Evolutionary conservation across 164 flowering plant genomes (phyloP).

Genomic region (Chimonanthus praecox): DNA sequence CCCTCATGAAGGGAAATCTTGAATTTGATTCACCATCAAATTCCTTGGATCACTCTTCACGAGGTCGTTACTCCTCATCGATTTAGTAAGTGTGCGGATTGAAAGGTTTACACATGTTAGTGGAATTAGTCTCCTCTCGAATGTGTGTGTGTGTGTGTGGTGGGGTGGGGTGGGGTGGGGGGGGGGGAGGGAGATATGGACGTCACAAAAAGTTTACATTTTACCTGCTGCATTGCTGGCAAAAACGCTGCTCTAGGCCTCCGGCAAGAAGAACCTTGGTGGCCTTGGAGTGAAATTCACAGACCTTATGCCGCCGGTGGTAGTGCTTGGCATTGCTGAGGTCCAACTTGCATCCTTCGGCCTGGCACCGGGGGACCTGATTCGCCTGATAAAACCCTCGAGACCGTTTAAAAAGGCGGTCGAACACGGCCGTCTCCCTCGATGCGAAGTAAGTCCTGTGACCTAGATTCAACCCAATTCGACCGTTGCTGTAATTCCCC

Average conservation of each 20-base stretch:
- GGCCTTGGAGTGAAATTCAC: conserved; percentile 31
- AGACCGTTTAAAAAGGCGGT: conserved; percentile 21
- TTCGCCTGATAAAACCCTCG: conserved; percentile 20
- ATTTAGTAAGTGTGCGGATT: too few species aligned
- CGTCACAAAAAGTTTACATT: background rate
- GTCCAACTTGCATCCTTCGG: conserved; percentile 28
- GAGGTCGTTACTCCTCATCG: too few species aligned
- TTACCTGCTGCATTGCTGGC: conserved; percentile 34
- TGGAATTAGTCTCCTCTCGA: too few species aligned
- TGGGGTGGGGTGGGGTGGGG: too few species aligned
- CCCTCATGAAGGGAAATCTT: too few species aligned
- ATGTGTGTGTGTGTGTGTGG: too few species aligned
- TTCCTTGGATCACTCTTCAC: too few species aligned
- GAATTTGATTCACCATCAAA: too few species aligned
- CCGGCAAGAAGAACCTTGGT: conserved; percentile 19
- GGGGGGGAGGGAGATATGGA: too few species aligned
- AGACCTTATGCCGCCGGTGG: conserved; percentile 26
- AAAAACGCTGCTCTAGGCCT: conserved; percentile 27
- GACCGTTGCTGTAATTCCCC: conserved; percentile 1
- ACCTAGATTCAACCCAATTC: conserved; percentile 27
- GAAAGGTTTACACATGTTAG: too few species aligned
- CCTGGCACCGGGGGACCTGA: conserved; percentile 28
- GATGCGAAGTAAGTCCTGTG: conserved; percentile 30
- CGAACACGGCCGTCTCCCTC: conserved; percentile 17
- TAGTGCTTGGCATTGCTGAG: conserved; percentile 26